These are phyloP conservation scores for Solanum peruvianum DNA, from an alignment of 257 asterid genomes.

Conservation along the genomic window DNA sequence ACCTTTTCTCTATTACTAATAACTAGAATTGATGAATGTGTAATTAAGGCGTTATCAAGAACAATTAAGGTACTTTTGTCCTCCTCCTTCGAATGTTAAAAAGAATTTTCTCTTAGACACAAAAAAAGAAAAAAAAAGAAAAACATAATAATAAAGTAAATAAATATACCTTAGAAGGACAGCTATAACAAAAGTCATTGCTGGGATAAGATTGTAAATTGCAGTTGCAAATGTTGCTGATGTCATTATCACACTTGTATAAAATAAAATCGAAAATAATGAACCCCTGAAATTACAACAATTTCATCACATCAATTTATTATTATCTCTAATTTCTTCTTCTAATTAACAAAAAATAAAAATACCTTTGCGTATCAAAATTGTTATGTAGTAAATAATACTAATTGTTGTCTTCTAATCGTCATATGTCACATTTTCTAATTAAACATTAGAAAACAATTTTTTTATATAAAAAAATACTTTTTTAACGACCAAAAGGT, in stretches of 20 bases:
- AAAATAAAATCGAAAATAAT: slow-evolving; percentile 8
- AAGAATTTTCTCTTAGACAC: not conserved
- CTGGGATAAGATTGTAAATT: slow-evolving; percentile 10
- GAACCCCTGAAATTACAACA: slow-evolving; percentile 7
- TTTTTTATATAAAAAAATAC: too few relatives aligned
- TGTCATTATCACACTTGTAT: slow-evolving; percentile 6
- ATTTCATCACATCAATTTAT: not conserved
- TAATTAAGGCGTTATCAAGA: not conserved
- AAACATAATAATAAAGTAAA: not conserved
- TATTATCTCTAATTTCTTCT: not conserved
- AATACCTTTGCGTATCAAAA: too few relatives aligned
- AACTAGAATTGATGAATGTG: not conserved
- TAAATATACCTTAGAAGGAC: slow-evolving; percentile 2
- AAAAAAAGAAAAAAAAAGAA: not conserved
- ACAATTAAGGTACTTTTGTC: not conserved
- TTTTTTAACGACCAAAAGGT: not conserved
- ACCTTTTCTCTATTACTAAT: not conserved
- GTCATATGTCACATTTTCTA: not conserved
- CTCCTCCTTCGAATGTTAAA: not conserved
- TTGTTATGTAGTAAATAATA: too few relatives aligned
- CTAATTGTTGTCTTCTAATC: not conserved
- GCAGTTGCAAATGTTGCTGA: slow-evolving; percentile 15
- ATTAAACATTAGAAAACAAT: not conserved
- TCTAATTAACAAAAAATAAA: not conserved
- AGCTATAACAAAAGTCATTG: slow-evolving; percentile 10